Evolutionary conservation across 768 basidiomycete genomes (phyloP).

Genomic region (Pleurotus citrinopileatus): DNA sequence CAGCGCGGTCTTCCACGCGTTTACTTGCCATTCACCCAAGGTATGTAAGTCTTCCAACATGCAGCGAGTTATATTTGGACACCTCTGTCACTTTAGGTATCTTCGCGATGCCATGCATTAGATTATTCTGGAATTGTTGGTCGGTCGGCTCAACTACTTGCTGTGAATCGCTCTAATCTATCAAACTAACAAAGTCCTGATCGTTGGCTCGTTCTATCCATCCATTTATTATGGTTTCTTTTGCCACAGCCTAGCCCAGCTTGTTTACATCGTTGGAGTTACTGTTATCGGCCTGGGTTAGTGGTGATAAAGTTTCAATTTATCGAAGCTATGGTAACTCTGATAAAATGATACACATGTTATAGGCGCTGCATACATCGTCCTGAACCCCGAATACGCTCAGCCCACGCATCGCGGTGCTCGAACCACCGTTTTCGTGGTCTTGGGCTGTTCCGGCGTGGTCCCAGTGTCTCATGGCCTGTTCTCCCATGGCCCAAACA

Average conservation of each 20-base stretch:
- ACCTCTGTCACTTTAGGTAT: constrained; percentile 40
- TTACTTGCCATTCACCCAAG: constrained; percentile 67
- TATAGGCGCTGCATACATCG: constrained; percentile 67
- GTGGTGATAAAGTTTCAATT: constrained; percentile 24
- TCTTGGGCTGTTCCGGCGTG: constrained; percentile 67
- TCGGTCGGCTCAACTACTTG: constrained; percentile 14
- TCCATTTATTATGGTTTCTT: constrained; percentile 78
- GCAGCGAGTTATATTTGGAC: constrained; percentile 15
- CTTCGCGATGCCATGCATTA: constrained; percentile 56
- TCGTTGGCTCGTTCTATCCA: constrained; percentile 77
- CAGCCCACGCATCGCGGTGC: constrained; percentile 73
- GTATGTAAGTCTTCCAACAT: constrained; percentile 32
- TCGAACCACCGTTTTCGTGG: constrained; percentile 77
- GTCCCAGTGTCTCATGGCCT: constrained; percentile 69
- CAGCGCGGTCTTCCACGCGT: constrained; percentile 73
- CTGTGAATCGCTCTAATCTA: constrained; percentile 12
- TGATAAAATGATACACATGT: constrained; percentile 18
- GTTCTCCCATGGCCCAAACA: constrained; percentile 51
- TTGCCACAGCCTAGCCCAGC: constrained; percentile 53
- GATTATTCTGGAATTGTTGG: constrained; percentile 80
- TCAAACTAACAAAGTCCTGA: constrained; percentile 42
- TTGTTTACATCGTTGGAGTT: constrained; percentile 54
- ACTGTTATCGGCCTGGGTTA: constrained; percentile 55
- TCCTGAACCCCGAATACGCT: constrained; percentile 75
- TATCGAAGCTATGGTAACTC: constrained; percentile 14